Conservation (phyloP, 257 asterid species). For the Solanum chilense region DNA sequence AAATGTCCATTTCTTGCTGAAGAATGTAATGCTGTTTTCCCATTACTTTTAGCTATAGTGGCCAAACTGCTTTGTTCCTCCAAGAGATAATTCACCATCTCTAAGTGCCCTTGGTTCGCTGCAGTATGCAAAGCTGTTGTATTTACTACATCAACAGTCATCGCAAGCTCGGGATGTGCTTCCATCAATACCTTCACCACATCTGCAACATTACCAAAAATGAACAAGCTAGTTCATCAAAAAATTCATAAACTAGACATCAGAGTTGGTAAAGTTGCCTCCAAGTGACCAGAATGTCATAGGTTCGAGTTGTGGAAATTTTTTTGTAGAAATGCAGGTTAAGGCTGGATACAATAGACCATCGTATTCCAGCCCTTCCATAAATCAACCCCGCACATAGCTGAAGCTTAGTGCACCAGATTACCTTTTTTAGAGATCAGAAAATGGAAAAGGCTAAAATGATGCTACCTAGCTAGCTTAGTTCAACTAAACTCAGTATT, state of each 20-base stretch:
- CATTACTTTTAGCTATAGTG: slow-evolving; percentile 31
- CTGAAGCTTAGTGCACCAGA: not conserved
- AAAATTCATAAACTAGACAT: not conserved
- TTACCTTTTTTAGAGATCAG: not conserved
- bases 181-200: slow-evolving; percentile 32
- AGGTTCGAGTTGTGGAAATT: not conserved
- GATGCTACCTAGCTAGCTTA: not conserved
- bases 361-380: not conserved
- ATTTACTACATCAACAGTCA: slow-evolving; percentile 35
- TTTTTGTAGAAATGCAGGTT: not conserved
- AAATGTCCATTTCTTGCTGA: slow-evolving; percentile 45
- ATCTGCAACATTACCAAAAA: slow-evolving; percentile 10
- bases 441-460: not conserved
- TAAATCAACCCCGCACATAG: not conserved
- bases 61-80: slow-evolving; percentile 25
- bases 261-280: not conserved
- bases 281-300: not conserved
- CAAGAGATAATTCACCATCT: slow-evolving; percentile 26
- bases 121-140: slow-evolving; percentile 41
- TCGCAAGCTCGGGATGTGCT: slow-evolving; percentile 32
- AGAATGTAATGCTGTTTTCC: slow-evolving; percentile 39
- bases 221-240: not conserved
- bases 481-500: not conserved
- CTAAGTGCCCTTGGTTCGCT: slow-evolving; percentile 33
- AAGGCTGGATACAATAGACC: not conserved